phyloP scores from a whole-genome alignment of 2,329 filamentous ascomycete genomes.

The Phoma herbarum region DNA sequence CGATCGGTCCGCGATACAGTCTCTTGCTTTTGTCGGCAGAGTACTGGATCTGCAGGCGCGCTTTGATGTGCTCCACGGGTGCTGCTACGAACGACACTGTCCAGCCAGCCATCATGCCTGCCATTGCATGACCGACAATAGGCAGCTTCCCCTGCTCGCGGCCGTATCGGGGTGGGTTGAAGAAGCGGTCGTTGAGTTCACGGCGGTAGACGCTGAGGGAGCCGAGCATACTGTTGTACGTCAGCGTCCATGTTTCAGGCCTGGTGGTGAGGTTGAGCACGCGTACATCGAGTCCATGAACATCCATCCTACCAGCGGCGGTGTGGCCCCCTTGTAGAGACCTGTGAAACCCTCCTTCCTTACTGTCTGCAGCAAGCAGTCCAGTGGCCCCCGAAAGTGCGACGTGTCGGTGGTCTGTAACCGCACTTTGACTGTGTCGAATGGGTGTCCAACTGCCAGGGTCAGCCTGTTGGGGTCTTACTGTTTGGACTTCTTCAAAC shows the following conservation, averaged over 20 bases:
- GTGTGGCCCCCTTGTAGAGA: constrained; percentile 93
- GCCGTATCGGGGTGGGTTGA: constrained; percentile 62
- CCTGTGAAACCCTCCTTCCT: constrained; percentile 84
- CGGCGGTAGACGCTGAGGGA: constrained; percentile 90
- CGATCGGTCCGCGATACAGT: constrained; percentile 85
- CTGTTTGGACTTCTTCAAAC: neutral
- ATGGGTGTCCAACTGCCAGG: constrained; percentile 69
- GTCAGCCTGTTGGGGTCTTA: constrained; percentile 21
- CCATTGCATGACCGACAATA: constrained; percentile 82
- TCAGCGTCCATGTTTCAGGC: constrained; percentile 20
- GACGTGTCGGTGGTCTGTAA: constrained; percentile 82
- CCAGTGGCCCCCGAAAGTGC: constrained; percentile 84
- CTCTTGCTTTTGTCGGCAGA: constrained; percentile 78
- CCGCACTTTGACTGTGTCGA: constrained; percentile 97
- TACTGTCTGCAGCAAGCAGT: constrained; percentile 85
- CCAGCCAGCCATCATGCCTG: constrained; percentile 84
- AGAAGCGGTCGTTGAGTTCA: constrained; percentile 81
- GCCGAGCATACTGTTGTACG: constrained; percentile 75
- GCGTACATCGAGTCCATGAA: constrained; percentile 85
- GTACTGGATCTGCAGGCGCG: constrained; percentile 86
- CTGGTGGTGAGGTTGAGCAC: neutral
- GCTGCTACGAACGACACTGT: constrained; percentile 83
- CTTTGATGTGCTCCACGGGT: constrained; percentile 71
- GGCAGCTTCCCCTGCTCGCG: constrained; percentile 66
- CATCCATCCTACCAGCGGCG: constrained; percentile 96